A percentile compares a stretch with the other conserved stretches of the same genome.
phyloP scores from a whole-genome alignment of 1,284 basidiomycete species.

The Leucoagaricus sp. region DNA sequence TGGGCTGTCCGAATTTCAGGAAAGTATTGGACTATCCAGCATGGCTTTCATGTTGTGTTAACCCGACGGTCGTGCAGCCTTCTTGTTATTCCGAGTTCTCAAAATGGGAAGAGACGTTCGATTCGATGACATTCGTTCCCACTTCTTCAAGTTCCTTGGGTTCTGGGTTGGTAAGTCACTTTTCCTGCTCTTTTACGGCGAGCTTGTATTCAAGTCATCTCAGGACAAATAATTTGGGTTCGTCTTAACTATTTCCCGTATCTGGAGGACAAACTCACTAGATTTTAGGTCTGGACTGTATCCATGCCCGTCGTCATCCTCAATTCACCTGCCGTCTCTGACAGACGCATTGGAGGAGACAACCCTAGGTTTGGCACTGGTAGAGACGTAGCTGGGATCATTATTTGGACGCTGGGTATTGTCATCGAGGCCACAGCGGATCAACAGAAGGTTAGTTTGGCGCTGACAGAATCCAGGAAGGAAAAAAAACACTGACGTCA shows the following conservation, averaged over 20 bases:
- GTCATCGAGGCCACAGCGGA: slow-evolving; percentile 64
- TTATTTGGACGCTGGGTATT: slow-evolving; percentile 68
- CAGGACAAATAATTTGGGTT: slow-evolving; percentile 35
- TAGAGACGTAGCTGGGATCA: slow-evolving; percentile 68
- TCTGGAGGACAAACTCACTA: slow-evolving; percentile 13
- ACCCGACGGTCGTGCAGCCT: slow-evolving; percentile 37
- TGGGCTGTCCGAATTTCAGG: slow-evolving; percentile 63
- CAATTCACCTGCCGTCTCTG: slow-evolving; percentile 68
- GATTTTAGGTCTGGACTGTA: slow-evolving; percentile 65
- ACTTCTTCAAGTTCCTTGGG: slow-evolving; percentile 65
- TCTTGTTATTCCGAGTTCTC: slow-evolving; percentile 67
- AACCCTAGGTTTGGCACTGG: slow-evolving; percentile 62
- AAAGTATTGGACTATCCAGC: slow-evolving; percentile 18
- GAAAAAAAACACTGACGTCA: not conserved
- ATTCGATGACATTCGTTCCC: slow-evolving; percentile 66
- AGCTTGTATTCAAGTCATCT: not conserved
- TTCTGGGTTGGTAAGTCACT: slow-evolving; percentile 32
- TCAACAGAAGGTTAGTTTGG: slow-evolving; percentile 72
- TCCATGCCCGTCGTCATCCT: slow-evolving; percentile 67
- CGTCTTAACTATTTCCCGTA: slow-evolving; percentile 16
- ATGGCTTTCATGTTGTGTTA: slow-evolving; percentile 6
- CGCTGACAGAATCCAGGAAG: too few species aligned
- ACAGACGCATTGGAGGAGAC: slow-evolving; percentile 40
- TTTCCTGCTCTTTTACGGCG: not conserved
- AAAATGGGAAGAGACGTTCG: slow-evolving; percentile 66